Base-by-base conservation (phyloP, 2,329 filamentous ascomycete genomes). In the Aureobasidium sp. region DNA sequence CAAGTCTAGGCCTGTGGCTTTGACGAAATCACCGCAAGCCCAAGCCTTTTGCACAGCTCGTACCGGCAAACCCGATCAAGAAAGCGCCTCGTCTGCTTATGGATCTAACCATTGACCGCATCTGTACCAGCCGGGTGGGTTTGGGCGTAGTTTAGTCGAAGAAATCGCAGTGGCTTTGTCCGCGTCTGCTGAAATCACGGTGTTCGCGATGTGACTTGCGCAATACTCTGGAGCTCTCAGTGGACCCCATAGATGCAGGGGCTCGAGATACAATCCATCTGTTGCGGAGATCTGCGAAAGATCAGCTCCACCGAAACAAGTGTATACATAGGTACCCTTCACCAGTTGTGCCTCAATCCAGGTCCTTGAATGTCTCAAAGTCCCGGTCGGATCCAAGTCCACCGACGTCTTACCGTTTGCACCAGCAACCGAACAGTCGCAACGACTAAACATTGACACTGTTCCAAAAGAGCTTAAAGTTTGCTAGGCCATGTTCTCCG, bases 381-480 rank as follows among this genome's bases (percentile, higher is more conserved):
- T 29, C 33, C 19, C 49, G 31, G 19, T 12, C 49, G 40, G 15
- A 58, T 42, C 1, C 54, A 35, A 50, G 19, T 39, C 33, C 24
- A 50, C 33, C 57, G 57, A 60, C 57, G 45, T 49, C 31, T 31
- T 33, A 11, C 57, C 57, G 57, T 60, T 60, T 5, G 22, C 33
- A 50, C 14, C 57, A 60, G 45, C 27, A 22, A 31, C 57, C 29
- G 40, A 42, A 35, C 57, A 50, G 57, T 60, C 35, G 14, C 45
- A 60, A 60, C 33, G 40, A 15, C 24, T 57, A 44, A 57, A 57
- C 39, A 57, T 57, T 57, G 53, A 45, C 39, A 35, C 29, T 45
- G 12, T 35, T 57, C 53, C 53, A 35, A 57, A 57, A 57, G 37
- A 17, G 53, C 29, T 57, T 45, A 60, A 22, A 50, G 45, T 60